These are phyloP conservation scores for Mycena olivaceomarginata DNA, from an alignment of 768 basidiomycete species.

Conservation along the genomic window DNA sequence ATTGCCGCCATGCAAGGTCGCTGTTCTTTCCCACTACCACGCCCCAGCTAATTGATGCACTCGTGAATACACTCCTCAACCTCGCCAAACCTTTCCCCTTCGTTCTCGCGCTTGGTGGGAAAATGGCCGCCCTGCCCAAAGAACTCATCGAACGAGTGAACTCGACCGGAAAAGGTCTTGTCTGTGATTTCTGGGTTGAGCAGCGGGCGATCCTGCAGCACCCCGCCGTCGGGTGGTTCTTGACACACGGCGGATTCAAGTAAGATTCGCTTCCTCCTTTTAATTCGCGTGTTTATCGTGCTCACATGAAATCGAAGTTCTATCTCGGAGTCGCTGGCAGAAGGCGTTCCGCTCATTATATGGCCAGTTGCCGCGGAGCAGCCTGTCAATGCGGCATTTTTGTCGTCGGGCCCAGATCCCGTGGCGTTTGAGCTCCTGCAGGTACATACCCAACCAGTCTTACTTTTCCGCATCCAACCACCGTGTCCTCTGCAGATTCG, in stretches of 20 bases:
- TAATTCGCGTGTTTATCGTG: background rate
- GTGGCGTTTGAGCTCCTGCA: conserved; percentile 26
- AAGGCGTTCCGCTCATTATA: conserved; percentile 25
- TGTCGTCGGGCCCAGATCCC: conserved; percentile 5
- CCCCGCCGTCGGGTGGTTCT: conserved; percentile 21
- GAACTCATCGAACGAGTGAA: conserved; percentile 25
- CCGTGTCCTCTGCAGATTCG: background rate
- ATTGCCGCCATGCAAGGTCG: background rate
- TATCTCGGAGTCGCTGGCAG: conserved; percentile 1
- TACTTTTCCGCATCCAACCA: background rate
- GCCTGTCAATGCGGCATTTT: conserved; percentile 12
- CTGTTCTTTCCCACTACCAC: conserved; percentile 35
- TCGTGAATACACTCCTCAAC: background rate
- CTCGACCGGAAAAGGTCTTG: conserved; percentile 24
- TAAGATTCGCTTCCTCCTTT: background rate
- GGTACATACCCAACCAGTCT: background rate
- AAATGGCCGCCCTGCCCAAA: conserved; percentile 12
- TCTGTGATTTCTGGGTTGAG: conserved; percentile 33
- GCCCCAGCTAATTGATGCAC: conserved; percentile 26
- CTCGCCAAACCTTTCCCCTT: too few species aligned
- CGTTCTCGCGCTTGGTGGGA: too few species aligned
- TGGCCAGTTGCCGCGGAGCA: conserved; percentile 25
- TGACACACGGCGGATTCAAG: conserved; percentile 30
- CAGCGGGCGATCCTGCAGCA: conserved; percentile 32
- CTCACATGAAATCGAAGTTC: conserved; percentile 1